Percentiles rank a stretch among this genome's conserved stretches.
phyloP scores from a whole-genome alignment of 768 basidiomycete species.

The Russula olivacea region DNA sequence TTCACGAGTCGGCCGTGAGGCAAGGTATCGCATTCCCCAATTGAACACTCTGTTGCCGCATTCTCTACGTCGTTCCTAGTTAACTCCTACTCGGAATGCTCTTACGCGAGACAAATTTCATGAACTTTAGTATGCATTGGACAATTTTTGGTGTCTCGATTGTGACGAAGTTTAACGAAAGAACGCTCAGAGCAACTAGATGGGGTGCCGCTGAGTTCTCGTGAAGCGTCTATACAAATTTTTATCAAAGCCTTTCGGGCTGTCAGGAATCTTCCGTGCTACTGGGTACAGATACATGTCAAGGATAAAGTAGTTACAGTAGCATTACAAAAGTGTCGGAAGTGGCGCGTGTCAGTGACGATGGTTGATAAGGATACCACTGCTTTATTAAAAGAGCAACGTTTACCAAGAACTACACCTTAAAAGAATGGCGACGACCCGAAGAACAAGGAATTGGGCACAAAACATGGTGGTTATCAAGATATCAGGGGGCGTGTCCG shows the following conservation, averaged over 20 bases:
- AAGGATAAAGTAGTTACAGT: conserved; percentile 6
- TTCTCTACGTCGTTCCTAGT: not conserved
- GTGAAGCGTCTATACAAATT: conserved; percentile 9
- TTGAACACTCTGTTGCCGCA: not conserved
- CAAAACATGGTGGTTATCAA: conserved; percentile 7
- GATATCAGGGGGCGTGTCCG: not conserved
- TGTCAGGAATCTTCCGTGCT: not conserved
- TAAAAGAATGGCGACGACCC: not conserved
- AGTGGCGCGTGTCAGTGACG: conserved; percentile 8
- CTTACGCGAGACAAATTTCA: not conserved
- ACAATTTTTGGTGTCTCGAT: not conserved
- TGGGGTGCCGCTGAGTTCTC: conserved; percentile 15
- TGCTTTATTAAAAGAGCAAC: not conserved
- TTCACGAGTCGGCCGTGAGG: conserved; percentile 37
- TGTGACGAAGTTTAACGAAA: not conserved
- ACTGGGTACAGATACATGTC: conserved; percentile 7
- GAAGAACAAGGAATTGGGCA: not conserved
- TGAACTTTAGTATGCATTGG: not conserved
- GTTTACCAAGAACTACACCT: not conserved
- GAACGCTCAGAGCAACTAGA: not conserved
- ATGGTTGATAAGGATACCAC: not conserved
- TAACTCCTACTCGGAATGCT: not conserved
- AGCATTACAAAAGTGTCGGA: conserved; percentile 16
- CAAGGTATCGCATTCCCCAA: conserved; percentile 32
- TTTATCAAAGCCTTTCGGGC: not conserved